These are phyloP conservation scores for Coemansia sp. DNA, from an alignment of 371 early-diverging fungal genomes.

Conservation along the genomic window DNA sequence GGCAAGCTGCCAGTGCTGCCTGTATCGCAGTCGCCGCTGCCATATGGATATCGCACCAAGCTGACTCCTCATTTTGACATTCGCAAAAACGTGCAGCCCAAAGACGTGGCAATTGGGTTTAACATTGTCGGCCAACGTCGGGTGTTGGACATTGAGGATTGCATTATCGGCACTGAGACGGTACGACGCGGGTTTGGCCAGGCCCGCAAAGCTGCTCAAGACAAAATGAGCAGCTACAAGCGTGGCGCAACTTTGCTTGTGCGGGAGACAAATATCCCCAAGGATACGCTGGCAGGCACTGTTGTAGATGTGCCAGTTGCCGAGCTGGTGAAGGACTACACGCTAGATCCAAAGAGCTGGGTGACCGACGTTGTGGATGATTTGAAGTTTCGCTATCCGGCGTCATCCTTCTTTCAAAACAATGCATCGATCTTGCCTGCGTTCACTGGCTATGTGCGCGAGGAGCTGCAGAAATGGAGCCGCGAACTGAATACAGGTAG, in stretches of 20 bases:
- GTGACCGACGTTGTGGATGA: conserved; percentile 50
- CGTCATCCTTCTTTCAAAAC: conserved; percentile 69
- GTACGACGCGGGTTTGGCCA: conserved; percentile 53
- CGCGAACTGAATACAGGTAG: conserved; percentile 2
- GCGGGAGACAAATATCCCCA: conserved; percentile 55
- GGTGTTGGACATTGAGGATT: conserved; percentile 66
- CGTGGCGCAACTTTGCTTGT: conserved; percentile 60
- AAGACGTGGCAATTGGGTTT: conserved; percentile 59
- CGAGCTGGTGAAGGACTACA: conserved; percentile 40
- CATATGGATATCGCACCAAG: conserved; percentile 62
- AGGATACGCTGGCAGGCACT: conserved; percentile 46
- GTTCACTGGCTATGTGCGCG: conserved; percentile 57
- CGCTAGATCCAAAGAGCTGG: conserved; percentile 43
- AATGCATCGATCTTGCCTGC: conserved; percentile 63
- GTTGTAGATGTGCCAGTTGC: conserved; percentile 51
- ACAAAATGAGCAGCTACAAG: conserved; percentile 53
- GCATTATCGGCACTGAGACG: conserved; percentile 60
- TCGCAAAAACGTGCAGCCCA: conserved; percentile 50
- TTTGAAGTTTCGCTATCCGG: conserved; percentile 50
- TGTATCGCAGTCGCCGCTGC: conserved; percentile 53
- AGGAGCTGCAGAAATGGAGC: conserved; percentile 49
- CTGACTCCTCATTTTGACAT: conserved; percentile 65
- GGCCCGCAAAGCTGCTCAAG: conserved; percentile 29
- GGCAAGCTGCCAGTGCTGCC: conserved; percentile 14
- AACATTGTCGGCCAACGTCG: conserved; percentile 55